These are phyloP conservation scores for Calonectria multiphialidica DNA, from an alignment of 2,329 filamentous ascomycete genomes.

Conservation along the genomic window DNA sequence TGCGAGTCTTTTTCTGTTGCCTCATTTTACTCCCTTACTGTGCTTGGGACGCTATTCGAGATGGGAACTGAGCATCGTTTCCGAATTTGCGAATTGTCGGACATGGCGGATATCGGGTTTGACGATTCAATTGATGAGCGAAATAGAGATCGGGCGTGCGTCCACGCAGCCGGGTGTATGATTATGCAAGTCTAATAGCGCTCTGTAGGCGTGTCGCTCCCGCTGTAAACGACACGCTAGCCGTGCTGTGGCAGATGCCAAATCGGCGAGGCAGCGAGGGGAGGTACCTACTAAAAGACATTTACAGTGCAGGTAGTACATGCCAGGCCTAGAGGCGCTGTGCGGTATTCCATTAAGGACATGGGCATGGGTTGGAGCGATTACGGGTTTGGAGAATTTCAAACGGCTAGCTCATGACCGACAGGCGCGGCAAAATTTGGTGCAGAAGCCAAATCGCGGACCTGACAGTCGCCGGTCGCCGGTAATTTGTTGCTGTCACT, in stretches of 20 bases:
- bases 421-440: slow-evolving; percentile 29
- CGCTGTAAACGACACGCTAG: neutral
- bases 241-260: neutral
- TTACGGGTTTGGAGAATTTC: slow-evolving; percentile 10
- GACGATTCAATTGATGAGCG: slow-evolving; percentile 4
- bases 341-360: slow-evolving; percentile 20
- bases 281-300: neutral
- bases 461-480: slow-evolving; percentile 13
- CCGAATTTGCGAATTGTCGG: slow-evolving; percentile 6
- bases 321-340: neutral
- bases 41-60: slow-evolving; percentile 7
- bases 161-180: neutral
- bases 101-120: slow-evolving; percentile 16
- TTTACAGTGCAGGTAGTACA: neutral
- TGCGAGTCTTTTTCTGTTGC: slow-evolving; percentile 21
- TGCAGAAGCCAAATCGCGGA: slow-evolving; percentile 15
- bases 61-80: slow-evolving; percentile 17
- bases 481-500: slow-evolving; percentile 3
- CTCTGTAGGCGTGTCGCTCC: neutral
- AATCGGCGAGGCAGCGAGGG: neutral
- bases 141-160: slow-evolving; percentile 1
- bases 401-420: slow-evolving; percentile 24
- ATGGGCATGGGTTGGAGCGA: slow-evolving; percentile 24
- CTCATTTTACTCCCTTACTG: slow-evolving; percentile 18
- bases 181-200: slow-evolving; percentile 2